Evolutionary conservation across 2,329 filamentous ascomycete genomes (phyloP), one percentile per base, ranked within the genome.

Genomic region (Aspergillus fumigatiaffinis): DNA sequence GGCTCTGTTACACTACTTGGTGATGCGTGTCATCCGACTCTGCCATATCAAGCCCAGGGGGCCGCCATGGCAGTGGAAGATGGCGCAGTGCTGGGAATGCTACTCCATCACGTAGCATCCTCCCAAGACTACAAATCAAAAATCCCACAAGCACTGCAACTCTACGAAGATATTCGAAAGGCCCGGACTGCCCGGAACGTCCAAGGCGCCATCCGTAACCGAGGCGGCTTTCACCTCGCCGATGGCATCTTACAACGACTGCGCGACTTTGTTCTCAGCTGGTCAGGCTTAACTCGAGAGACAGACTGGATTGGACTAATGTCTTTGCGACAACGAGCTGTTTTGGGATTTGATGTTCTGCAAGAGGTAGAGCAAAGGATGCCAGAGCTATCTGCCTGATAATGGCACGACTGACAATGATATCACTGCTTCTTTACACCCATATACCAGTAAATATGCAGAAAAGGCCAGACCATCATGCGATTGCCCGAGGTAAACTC

Each of bases 1-100:
- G 58, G 55, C 9, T 42, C 38, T 0, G 52, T 60, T 17, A 54
- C 63, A 23, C 60, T 71, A 8, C 56, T 70, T 4, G 85, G 85
- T 1, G 85, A 87, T 62, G 77, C 82, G 0, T 87, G 84, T 56
- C 85, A 87, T 65, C 81, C 84, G 0, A 86, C 85, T 79, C 71
- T 87, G 2, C 84, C 83, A 2, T 82, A 84, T 59, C 76, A 84
- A 44, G 86, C 83, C 0, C 87, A 85, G 67, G 86, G 87, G 0
- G 87, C 86, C 4, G 87, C 87, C 63, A 85, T 81, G 4, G 82
- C 83, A 0, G 76, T 89, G 1, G 87, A 90, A 66, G 87, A 90
- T 52, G 87, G 86, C 0, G 84, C 85, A 0, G 83, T 86, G 0
- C 70, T 89, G 0, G 86, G 86, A 0, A 75, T 78, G 3, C 63